Conservation (phyloP, 805 yeast genomes). For the Pichia pseudocactophila region DNA sequence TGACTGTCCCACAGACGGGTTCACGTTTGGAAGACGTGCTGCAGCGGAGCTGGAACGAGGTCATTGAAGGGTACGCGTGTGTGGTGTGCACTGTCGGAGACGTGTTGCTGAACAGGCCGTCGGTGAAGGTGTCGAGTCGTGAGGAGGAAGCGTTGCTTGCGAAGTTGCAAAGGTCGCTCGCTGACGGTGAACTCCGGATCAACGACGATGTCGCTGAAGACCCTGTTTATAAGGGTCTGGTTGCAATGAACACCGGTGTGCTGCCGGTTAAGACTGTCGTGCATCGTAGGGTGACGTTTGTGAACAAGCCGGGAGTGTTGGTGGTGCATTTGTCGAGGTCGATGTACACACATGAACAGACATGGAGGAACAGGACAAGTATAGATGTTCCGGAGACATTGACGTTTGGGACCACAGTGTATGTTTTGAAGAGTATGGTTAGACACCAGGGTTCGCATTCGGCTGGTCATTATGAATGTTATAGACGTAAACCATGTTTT, state of each 20-base stretch:
- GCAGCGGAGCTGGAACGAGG: slow-evolving; percentile 49
- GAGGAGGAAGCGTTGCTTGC: slow-evolving; percentile 26
- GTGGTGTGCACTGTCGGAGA: slow-evolving; percentile 50
- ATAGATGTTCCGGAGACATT: slow-evolving; percentile 54
- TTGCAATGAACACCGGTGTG: slow-evolving; percentile 33
- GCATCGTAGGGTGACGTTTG: slow-evolving; percentile 51
- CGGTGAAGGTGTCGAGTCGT: slow-evolving; percentile 15
- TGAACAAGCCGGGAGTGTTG: slow-evolving; percentile 61
- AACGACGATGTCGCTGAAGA: slow-evolving; percentile 52
- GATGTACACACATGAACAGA: slow-evolving; percentile 54
- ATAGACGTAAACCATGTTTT: slow-evolving; percentile 61
- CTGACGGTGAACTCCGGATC: slow-evolving; percentile 35
- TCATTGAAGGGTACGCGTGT: slow-evolving; percentile 76
- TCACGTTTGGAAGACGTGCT: slow-evolving; percentile 42
- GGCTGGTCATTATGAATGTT: slow-evolving; percentile 88
- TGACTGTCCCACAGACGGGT: slow-evolving; percentile 57
- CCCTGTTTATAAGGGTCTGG: slow-evolving; percentile 36
- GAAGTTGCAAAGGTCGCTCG: slow-evolving; percentile 27
- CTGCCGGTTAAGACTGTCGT: slow-evolving; percentile 31
- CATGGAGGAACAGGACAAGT: slow-evolving; percentile 66
- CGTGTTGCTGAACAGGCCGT: neutral
- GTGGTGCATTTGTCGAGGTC: slow-evolving; percentile 85
- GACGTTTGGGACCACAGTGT: slow-evolving; percentile 31
- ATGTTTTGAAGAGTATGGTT: slow-evolving; percentile 61
- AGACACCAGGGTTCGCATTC: slow-evolving; percentile 85